These are phyloP conservation scores for Clonostachys solani DNA, from an alignment of 2,329 filamentous ascomycete genomes.

Conservation along the genomic window DNA sequence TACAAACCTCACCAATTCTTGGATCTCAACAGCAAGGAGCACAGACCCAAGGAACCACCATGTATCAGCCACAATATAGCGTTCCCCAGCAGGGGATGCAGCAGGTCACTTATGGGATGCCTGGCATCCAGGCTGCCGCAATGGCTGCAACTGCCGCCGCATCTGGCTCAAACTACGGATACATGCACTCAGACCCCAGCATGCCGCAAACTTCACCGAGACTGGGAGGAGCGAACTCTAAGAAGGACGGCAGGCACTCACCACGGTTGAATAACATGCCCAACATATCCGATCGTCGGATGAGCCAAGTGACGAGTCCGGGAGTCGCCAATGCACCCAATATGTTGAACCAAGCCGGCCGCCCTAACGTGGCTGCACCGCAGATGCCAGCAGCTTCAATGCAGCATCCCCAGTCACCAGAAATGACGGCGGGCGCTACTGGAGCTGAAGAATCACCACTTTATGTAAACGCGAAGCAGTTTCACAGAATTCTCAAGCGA, in stretches of 20 bases:
- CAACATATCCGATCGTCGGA: constrained; percentile 59
- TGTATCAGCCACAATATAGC: constrained; percentile 75
- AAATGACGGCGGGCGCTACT: constrained; percentile 65
- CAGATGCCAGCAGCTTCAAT: constrained; percentile 62
- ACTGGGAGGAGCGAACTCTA: constrained; percentile 69
- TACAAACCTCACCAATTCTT: constrained; percentile 76
- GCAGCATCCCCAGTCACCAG: constrained; percentile 71
- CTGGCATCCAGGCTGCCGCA: constrained; percentile 81
- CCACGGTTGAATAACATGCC: constrained; percentile 66
- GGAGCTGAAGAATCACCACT: constrained; percentile 92
- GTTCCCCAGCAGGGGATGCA: constrained; percentile 73
- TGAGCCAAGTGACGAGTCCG: constrained; percentile 76
- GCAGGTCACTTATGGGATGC: constrained; percentile 63
- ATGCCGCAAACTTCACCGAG: constrained; percentile 71
- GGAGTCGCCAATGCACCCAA: constrained; percentile 69
- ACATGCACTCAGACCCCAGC: constrained; percentile 67
- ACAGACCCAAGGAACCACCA: constrained; percentile 52
- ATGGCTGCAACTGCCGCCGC: constrained; percentile 91
- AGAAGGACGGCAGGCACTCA: constrained; percentile 69
- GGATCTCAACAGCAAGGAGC: constrained; percentile 69
- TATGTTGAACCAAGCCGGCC: constrained; percentile 66
- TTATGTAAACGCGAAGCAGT: constrained; percentile 98
- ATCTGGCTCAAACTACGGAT: constrained; percentile 73
- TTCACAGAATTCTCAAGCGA: constrained; percentile 93
- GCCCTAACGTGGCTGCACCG: constrained; percentile 45